Base-by-base conservation (phyloP, 2,329 filamentous ascomycete genomes). In the Trichocomaceae sp. region DNA sequence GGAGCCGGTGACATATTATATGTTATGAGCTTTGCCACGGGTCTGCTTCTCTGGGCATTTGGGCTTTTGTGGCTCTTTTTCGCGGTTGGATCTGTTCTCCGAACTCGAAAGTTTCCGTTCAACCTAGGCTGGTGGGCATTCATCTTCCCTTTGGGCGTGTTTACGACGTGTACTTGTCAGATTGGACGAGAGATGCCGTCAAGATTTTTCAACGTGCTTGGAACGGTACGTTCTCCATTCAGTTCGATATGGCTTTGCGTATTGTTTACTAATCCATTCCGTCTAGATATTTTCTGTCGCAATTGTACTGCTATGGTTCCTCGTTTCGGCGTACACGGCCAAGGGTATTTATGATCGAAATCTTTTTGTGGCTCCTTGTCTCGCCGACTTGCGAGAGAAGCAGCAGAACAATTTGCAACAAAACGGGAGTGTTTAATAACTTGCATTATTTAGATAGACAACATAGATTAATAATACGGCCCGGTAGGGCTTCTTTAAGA, bases 71-170 rank as follows among this genome's bases (percentile, higher is more conserved):
- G 72, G 72, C 61, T 74, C 5, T 71, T 72, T 48, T 71, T 72
- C 47, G 72, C 71, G 3, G 60, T 67, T 1, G 67, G 65, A 0
- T 70, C 69, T 1, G 71, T 74, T 44, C 63, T 62, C 1, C 58
- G 62, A 3, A 64, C 61, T 5, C 66, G 65, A 52, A 64, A 52
- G 13, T 80, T 83, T 58, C 79, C 80, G 0, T 83, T 84, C 65
- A 83, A 84, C 61, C 80, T 83, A 68, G 81, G 81, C 13, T 82
- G 81, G 80, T 84, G 79, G 80, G 79, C 78, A 2, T 83, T 83
- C 57, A 81, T 77, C 0, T 84, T 84, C 59, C 82, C 81, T 0
- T 61, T 82, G 2, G 82, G 81, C 2, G 81, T 83, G 0, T 83
- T 78, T 64, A 75, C 81, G 0, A 66, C 77, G 8, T 74, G 67